A percentile compares a stretch with the other conserved stretches of the same genome.
Conservation (phyloP, 1,139 yeast genomes). For the Blastobotrys raffinosifermentans region DNA sequence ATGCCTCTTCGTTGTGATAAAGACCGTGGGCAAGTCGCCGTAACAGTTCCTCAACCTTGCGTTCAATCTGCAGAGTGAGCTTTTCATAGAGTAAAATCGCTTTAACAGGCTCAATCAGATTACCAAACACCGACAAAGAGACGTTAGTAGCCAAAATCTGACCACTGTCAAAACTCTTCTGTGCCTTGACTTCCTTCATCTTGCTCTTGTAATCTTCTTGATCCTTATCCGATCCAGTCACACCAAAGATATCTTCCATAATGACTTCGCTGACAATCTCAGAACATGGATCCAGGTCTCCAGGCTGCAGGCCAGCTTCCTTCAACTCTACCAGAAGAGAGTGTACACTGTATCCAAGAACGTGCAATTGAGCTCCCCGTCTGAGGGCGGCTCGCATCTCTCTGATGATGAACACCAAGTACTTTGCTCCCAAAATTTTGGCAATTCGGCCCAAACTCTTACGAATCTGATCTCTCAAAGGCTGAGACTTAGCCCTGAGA, state of each 20-base stretch:
- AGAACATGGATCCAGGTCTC: conserved; percentile 71
- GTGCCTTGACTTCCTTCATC: conserved; percentile 86
- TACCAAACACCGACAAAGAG: conserved; percentile 52
- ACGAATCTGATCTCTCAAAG: conserved; percentile 81
- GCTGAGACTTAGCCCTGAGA: conserved; percentile 80
- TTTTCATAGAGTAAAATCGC: conserved; percentile 55
- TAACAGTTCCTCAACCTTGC: conserved; percentile 71
- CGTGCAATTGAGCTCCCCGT: conserved; percentile 92
- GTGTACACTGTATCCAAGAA: conserved; percentile 83
- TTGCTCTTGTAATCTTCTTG: conserved; percentile 84
- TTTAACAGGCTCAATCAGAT: conserved; percentile 64
- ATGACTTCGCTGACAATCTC: conserved; percentile 58
- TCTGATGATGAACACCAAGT: conserved; percentile 64
- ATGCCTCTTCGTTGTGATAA: conserved; percentile 55
- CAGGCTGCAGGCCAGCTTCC: conserved; percentile 47
- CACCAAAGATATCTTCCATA: conserved; percentile 92
- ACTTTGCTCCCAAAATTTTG: conserved; percentile 60
- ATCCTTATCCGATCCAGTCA: conserved; percentile 91
- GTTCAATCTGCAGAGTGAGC: conserved; percentile 61
- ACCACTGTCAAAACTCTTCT: conserved; percentile 83
- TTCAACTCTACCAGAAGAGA: conserved; percentile 53
- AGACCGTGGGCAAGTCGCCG: conserved; percentile 75
- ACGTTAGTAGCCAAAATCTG: conserved; percentile 69
- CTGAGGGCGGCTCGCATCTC: conserved; percentile 76
- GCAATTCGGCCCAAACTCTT: conserved; percentile 66